Evolutionary conservation across 805 yeast species (phyloP), one percentile per base, ranked within the genome.

Genomic region (Teunomyces lycoperdinae): DNA sequence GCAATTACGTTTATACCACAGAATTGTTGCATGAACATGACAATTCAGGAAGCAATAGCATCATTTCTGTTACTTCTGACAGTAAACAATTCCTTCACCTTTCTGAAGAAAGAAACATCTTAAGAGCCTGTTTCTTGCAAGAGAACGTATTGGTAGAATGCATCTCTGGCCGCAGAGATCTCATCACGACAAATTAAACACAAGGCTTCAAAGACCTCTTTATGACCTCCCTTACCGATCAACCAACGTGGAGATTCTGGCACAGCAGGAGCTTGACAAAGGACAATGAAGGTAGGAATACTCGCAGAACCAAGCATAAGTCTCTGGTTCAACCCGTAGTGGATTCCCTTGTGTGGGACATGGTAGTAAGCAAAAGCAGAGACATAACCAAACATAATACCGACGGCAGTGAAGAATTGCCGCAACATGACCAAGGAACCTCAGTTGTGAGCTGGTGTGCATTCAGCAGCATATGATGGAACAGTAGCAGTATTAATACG

Each of bases 1-100:
- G 95, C 92, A 67, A 89, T 87, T 46, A 88, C 92, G 60, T 89
- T 89, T 64, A 89, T 80, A 57, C 96, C 96, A 68, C 96, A 89
- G 70, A 88, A 86, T 64, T 89, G 96, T 71, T 89, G 96, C 89
- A 85, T 85, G 61, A 88, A 86, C 82, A 89, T 89, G 51, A 84
- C 89, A 54, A 88, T 77, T 79, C 85, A 85, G 3, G 95, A 82
- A 48, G 88, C 96, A 49, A 85, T 57, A 7, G 88, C 81, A 46
- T 94, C 95, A 61, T 89, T 85, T 68, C 96, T 80, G 66, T 87
- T 87, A 73, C 96, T 81, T 65, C 94, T 79, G 42, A 86, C 75
- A 1, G 84, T 76, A 62, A 88, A 73, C 73, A 87, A 70, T 62
- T 84, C 87, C 46, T 66, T 68, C 42, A 80, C 44, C 58, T 82